Percentiles rank a stretch among this genome's conserved stretches.
These are phyloP conservation scores for Angomonas desouzai DNA, from an alignment of 208 protist species.

Conservation along the genomic window DNA sequence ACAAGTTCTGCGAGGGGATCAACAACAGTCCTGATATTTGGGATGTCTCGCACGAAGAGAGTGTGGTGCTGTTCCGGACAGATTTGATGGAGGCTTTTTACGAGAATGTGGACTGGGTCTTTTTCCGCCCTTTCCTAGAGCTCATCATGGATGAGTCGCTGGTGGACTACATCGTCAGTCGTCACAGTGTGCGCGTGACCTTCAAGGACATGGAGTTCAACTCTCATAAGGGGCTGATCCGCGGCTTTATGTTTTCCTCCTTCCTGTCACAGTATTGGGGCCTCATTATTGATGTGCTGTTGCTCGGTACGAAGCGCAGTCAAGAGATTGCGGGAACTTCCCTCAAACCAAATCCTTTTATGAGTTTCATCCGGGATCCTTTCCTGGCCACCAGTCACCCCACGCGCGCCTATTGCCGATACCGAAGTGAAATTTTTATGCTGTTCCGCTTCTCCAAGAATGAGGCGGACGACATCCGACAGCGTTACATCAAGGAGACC, in stretches of 20 bases:
- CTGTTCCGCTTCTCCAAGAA: conserved; percentile 97
- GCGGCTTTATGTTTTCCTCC: conserved; percentile 99
- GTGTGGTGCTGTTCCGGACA: conserved; percentile 98
- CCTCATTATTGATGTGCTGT: conserved; percentile 98
- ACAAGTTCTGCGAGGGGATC: conserved; percentile 99
- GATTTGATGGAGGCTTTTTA: conserved; percentile 97
- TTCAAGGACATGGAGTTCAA: conserved; percentile 99
- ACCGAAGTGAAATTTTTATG: conserved; percentile 98
- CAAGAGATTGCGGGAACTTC: conserved; percentile 98
- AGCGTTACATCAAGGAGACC: conserved; percentile 98
- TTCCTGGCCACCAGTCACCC: conserved; percentile 97
- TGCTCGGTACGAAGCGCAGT: conserved; percentile 98
- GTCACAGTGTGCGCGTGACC: conserved; percentile 99
- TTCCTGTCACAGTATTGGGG: conserved; percentile 99
- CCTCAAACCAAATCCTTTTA: conserved; percentile 97
- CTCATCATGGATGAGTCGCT: conserved; percentile 99
- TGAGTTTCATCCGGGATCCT: conserved; percentile 93
- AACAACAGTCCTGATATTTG: conserved; percentile 99
- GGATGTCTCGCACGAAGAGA: conserved; percentile 97
- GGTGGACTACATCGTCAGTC: conserved; percentile 99
- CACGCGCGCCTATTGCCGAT: conserved; percentile 98
- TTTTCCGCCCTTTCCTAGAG: conserved; percentile 99
- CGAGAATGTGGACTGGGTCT: conserved; percentile 99
- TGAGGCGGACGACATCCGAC: conserved; percentile 98
- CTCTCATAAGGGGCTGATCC: conserved; percentile 98